Evolutionary conservation across 495 filamentous ascomycete species (phyloP).

Genomic region (Hamigera avellanea): DNA sequence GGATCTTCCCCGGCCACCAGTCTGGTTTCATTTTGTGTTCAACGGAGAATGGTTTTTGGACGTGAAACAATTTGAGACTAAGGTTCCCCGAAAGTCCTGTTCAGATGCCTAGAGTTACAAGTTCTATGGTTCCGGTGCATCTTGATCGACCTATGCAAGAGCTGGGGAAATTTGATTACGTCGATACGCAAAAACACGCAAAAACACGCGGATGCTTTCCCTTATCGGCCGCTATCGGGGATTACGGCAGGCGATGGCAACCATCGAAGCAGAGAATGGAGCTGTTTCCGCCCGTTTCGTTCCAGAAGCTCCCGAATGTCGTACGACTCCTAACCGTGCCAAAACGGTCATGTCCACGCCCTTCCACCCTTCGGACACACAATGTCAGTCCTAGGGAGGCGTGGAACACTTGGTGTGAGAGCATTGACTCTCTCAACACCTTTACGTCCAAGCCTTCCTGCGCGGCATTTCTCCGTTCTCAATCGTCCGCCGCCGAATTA

Average conservation of each 20-base stretch:
- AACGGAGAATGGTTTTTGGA: background rate
- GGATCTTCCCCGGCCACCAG: constrained; percentile 30
- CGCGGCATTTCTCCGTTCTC: constrained; percentile 57
- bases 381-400: constrained; percentile 23
- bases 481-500: constrained; percentile 66
- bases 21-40: constrained; percentile 16
- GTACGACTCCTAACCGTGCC: background rate
- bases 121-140: too few species aligned
- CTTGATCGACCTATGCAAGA: too few species aligned
- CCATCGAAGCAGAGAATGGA: too few species aligned
- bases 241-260: too few species aligned
- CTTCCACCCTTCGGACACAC: background rate
- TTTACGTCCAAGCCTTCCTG: background rate
- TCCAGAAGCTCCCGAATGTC: background rate
- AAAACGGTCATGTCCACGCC: constrained; percentile 2
- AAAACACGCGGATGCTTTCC: too few species aligned
- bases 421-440: constrained; percentile 5
- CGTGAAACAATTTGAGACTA: too few species aligned
- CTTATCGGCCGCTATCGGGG: background rate
- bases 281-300: background rate
- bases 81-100: too few species aligned
- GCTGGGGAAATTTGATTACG: too few species aligned
- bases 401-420: constrained; percentile 12
- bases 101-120: too few species aligned
- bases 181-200: too few species aligned